Evolutionary conservation across 352 stramenopile species (phyloP), one percentile per base, ranked within the genome.

Genomic region (Nothophytophthora sp.): DNA sequence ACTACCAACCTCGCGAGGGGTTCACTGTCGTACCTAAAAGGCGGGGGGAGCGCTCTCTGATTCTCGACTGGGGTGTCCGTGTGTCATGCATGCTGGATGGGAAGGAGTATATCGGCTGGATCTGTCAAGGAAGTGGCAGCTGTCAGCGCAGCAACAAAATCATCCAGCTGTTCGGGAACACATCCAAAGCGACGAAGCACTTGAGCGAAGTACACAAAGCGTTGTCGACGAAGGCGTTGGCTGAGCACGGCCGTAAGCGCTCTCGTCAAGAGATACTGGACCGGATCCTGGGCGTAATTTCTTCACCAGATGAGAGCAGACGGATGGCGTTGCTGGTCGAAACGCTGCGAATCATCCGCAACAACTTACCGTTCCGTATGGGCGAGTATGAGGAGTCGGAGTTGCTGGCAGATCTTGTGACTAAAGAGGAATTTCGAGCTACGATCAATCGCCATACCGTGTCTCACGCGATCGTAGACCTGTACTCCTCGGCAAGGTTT

Each of bases 131-230:
- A 3, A 57, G 49, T 6, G 10, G 25, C 1, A 18, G 29, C 16
- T 50, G 49, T 15, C 48, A 30, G 8, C 25, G 20, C 4, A 3
- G 49, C 12, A 42, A 50, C 32, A 50, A 50, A 13, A n/a, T 50
- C 4, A 50, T 49, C 19, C 49, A 44, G 29, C 37, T 55, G 13
- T 48, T 37, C 24, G 49, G 49, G 9, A 57, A 50, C 18, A 57
- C 39, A 9, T 57, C 23, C 9, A 45, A 45, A 22, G 50, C 32
- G 18, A 50, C 40, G 7, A 57, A 41, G n/a, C 35, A 41, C 18
- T 19, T 41, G 4, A n/a, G 32, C 4, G 18, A 41, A 7, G 25
- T 15, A 19, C 35, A 41, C n/a, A 4, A 10, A 12, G 5, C 25
- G 15, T 19, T 24, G 15, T 19, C 6, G 15, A n/a, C 11, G 9